Evolutionary conservation across 1,139 yeast genomes (phyloP).

Genomic region (Pichia sp.): DNA sequence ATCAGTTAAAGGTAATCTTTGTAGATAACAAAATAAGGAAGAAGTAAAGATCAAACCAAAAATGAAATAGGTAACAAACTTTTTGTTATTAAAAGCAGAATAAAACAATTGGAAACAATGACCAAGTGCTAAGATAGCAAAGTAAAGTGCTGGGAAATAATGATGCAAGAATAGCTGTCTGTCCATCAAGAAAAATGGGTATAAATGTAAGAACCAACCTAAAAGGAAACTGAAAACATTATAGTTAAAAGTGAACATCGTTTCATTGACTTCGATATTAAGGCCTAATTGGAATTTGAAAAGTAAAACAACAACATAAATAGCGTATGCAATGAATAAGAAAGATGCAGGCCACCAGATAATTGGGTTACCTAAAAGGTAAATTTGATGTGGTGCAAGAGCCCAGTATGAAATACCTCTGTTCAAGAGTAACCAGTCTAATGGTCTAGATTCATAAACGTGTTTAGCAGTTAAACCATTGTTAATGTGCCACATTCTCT

Average conservation of each 20-base stretch:
- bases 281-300: conserved; percentile 74
- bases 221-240: conserved; percentile 61
- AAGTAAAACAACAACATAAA: conserved; percentile 49
- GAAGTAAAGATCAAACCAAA: conserved; percentile 44
- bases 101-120: conserved; percentile 71
- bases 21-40: conserved; percentile 51
- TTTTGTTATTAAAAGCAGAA: conserved; percentile 42
- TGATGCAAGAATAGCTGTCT: conserved; percentile 93
- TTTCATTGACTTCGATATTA: conserved; percentile 39
- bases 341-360: conserved; percentile 84
- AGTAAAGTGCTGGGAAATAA: conserved; percentile 85
- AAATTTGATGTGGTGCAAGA: conserved; percentile 63
- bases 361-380: conserved; percentile 84
- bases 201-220: conserved; percentile 82
- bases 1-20: conserved; percentile 70
- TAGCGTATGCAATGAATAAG: conserved; percentile 46
- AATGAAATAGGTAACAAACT: conserved; percentile 38
- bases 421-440: conserved; percentile 78
- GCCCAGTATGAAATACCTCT: conserved; percentile 96
- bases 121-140: conserved; percentile 78
- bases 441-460: conserved; percentile 81
- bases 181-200: conserved; percentile 89
- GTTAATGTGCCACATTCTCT: conserved; percentile 89
- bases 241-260: conserved; percentile 63
- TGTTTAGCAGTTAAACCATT: conserved; percentile 81